Evolutionary conservation across 306 rosid genomes (phyloP), one percentile per base, ranked within the genome.

Genomic region (Pyrus betulifolia): DNA sequence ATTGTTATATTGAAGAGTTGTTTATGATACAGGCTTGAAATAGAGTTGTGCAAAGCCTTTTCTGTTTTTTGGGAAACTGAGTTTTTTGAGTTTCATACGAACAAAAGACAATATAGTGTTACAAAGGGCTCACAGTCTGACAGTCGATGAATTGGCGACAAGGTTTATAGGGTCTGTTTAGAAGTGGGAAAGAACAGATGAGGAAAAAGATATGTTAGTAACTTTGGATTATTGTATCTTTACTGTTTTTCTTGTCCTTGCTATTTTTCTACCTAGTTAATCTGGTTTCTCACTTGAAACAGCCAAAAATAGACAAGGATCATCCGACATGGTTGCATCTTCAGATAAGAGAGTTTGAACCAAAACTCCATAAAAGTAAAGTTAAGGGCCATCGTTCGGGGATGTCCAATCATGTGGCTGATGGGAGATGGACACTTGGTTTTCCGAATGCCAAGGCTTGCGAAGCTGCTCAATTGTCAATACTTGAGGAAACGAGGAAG

Each of bases 351-450:
- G 91, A 89, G 72, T 79, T 85, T 69, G 91, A 89, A 59, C 90
- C 92, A 67, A 71, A 68, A 74, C 88, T 80, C 42, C 76, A 71
- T 75, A 68, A 76, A 58, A 72, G 12, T 38, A 89, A 79, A 79
- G 72, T 76, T 65, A 86, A 79, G 78, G 85, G 85, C 25, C 74
- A 79, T 72, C 77, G 74, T 74, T 45, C 68, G 45, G 69, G 58
- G 82, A 67, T 58, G 82, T 59, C 85, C 70, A 84, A 77, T 74
- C 88, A 75, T 52, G 70, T 59, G 78, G 69, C 81, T 30, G 96
- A 90, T 85, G 97, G 97, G 78, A 86, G 81, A 89, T 93, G 97
- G 96, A 87, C 90, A 28, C 92, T 93, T 42, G 97, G 94, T 67
- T 93, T 93, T 78, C 79, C 88, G 52, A 77, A 82, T 71, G 86